Conservation (phyloP, 208 protist species). For the Crithidia brevicula region DNA sequence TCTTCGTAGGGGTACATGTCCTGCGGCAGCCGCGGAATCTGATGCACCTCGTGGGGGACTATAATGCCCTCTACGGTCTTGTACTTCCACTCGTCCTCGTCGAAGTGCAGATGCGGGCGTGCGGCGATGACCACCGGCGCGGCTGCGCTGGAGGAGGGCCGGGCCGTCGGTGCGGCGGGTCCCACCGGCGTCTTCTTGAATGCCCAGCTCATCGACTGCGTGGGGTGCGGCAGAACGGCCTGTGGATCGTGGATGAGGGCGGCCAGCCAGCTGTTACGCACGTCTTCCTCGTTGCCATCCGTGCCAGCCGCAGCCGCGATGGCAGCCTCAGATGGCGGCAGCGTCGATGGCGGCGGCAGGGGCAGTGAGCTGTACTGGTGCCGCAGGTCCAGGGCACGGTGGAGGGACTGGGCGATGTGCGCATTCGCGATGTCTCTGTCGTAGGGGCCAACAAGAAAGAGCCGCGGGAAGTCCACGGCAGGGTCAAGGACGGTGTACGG, state of each 20-base stretch:
- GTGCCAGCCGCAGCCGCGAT: neutral
- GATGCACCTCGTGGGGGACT: slow-evolving; percentile 88
- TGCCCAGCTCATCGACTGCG: slow-evolving; percentile 43
- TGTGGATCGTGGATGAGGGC: slow-evolving; percentile 41
- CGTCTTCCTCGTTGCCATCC: slow-evolving; percentile 22
- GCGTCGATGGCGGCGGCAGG: slow-evolving; percentile 11
- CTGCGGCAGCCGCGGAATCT: slow-evolving; percentile 88
- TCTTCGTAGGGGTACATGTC: slow-evolving; percentile 88
- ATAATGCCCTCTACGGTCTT: slow-evolving; percentile 91
- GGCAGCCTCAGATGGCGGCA: slow-evolving; percentile 1
- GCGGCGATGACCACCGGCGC: neutral
- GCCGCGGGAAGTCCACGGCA: slow-evolving; percentile 67
- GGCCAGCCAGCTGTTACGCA: slow-evolving; percentile 35
- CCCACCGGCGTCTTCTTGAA: slow-evolving; percentile 33
- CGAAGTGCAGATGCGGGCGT: slow-evolving; percentile 45
- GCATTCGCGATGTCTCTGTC: slow-evolving; percentile 76
- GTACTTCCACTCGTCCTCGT: slow-evolving; percentile 92
- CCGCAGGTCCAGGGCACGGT: slow-evolving; percentile 78
- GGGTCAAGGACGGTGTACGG: slow-evolving; percentile 77
- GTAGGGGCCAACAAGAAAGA: slow-evolving; percentile 60
- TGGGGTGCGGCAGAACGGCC: slow-evolving; percentile 33
- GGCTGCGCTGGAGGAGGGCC: neutral
- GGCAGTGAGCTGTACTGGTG: slow-evolving; percentile 56
- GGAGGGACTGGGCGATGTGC: slow-evolving; percentile 62
- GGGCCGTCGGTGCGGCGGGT: neutral